Conservation (phyloP, 768 basidiomycete genomes). For the Dioszegia aurantiaca region DNA sequence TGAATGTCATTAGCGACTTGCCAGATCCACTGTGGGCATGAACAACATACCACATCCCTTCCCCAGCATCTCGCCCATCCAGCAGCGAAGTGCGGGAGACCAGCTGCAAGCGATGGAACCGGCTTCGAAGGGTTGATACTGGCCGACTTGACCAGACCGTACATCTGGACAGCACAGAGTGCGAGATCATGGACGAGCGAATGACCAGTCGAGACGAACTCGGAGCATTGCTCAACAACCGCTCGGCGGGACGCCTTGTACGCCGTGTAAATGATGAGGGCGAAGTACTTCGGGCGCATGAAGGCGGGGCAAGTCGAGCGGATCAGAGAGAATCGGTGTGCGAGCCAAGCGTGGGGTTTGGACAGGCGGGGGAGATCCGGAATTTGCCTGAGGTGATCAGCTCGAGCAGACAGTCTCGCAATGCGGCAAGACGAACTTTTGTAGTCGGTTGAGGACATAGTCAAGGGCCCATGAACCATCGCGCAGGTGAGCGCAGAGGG, state of each 20-base stretch:
- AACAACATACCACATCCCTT: conserved; percentile 57
- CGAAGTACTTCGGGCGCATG: conserved; percentile 94
- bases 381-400: conserved; percentile 51
- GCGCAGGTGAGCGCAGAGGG: conserved; percentile 80
- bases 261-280: conserved; percentile 80
- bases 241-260: conserved; percentile 85
- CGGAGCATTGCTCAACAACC: conserved; percentile 81
- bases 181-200: conserved; percentile 87
- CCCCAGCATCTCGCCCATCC: conserved; percentile 99
- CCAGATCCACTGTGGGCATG: neutral
- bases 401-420: neutral
- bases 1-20: neutral
- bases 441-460: conserved; percentile 70
- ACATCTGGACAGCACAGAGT: conserved; percentile 68
- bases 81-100: conserved; percentile 86
- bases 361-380: conserved; percentile 66
- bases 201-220: conserved; percentile 79
- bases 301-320: conserved; percentile 72
- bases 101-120: conserved; percentile 85
- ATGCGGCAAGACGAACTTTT: conserved; percentile 59
- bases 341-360: conserved; percentile 76
- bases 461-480: conserved; percentile 89
- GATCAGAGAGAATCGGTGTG: conserved; percentile 79
- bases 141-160: conserved; percentile 84
- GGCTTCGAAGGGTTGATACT: conserved; percentile 66